Evolutionary conservation across 805 yeast genomes (phyloP), one percentile per base, ranked within the genome.

Genomic region (Lachancea fermentati): DNA sequence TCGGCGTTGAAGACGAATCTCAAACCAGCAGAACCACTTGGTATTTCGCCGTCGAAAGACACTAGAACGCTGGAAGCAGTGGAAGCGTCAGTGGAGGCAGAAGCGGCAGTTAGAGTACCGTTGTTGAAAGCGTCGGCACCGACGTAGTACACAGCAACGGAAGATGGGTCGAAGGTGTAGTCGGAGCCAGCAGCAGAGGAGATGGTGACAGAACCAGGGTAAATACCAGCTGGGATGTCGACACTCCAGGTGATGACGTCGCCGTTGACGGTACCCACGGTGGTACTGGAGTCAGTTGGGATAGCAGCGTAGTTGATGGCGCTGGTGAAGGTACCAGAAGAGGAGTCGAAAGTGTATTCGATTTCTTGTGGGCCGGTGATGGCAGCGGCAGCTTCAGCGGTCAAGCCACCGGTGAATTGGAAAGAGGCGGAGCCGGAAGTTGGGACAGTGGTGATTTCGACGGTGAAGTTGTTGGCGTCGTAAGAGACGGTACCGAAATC

Each of bases 191-290:
- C 81, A 34, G 79, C 73, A 32, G 67, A 35, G 5, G 66, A 24
- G 11, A 71, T 53, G 24, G 71, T 76, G 28, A 85, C 81, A 28
- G 79, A 67, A 32, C 85, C 85, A 24, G 79, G 58, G 51, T 60
- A 79, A 32, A 16, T 22, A 4, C 8, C 32, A 8, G 25, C 28
- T 26, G 46, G 44, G 22, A 43, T 28, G 31, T 35, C 28, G 28
- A 39, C 15, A 14, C 32, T 19, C 32, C 25, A 43, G 34, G 26
- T 12, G 16, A 42, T 22, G 11, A 28, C 36, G 14, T 29, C 32
- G 12, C 22, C 30, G 19, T 28, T 34, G 19, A 40, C 22, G 29
- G 19, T 35, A 30, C 29, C 39, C n/a, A n/a, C 26, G 12, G 22
- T 26, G 15, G 36, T 14, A 25, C 36, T 36, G 22, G 22, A 14